Conservation (phyloP, 179 eudicot species). For the Beta macrorhiza region DNA sequence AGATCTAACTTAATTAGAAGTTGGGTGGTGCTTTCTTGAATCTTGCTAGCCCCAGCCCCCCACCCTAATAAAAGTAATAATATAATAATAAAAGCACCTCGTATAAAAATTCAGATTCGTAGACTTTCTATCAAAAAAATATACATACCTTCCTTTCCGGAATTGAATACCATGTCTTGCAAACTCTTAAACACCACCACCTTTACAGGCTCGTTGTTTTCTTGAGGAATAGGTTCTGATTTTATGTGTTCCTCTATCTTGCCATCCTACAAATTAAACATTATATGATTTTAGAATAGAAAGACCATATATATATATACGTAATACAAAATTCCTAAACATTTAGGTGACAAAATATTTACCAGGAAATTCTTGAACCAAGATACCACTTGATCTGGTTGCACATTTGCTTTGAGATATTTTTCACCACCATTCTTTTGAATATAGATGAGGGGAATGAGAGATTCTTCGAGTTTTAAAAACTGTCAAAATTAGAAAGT, state of each 20-base stretch:
- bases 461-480: slow-evolving; percentile 51
- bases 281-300: neutral
- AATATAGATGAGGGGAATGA: slow-evolving; percentile 53
- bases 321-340: neutral
- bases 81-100: too few species aligned
- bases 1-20: too few species aligned
- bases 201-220: slow-evolving; percentile 77
- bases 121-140: too few species aligned
- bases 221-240: slow-evolving; percentile 76
- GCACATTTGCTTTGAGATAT: slow-evolving; percentile 55
- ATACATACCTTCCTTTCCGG: slow-evolving; percentile 67
- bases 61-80: too few species aligned
- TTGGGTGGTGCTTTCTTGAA: too few species aligned
- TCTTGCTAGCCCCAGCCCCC: too few species aligned
- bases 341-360: neutral
- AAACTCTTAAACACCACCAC: slow-evolving; percentile 70
- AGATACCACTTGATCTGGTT: slow-evolving; percentile 51
- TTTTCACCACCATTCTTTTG: slow-evolving; percentile 58
- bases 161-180: slow-evolving; percentile 59
- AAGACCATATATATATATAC: neutral
- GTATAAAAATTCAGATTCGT: too few species aligned
- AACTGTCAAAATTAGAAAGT: slow-evolving; percentile 35
- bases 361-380: slow-evolving; percentile 79
- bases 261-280: slow-evolving; percentile 47
- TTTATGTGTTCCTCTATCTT: slow-evolving; percentile 45